Evolutionary conservation across 1,284 basidiomycete species (phyloP).

Genomic region (Sporisorium scitamineum): DNA sequence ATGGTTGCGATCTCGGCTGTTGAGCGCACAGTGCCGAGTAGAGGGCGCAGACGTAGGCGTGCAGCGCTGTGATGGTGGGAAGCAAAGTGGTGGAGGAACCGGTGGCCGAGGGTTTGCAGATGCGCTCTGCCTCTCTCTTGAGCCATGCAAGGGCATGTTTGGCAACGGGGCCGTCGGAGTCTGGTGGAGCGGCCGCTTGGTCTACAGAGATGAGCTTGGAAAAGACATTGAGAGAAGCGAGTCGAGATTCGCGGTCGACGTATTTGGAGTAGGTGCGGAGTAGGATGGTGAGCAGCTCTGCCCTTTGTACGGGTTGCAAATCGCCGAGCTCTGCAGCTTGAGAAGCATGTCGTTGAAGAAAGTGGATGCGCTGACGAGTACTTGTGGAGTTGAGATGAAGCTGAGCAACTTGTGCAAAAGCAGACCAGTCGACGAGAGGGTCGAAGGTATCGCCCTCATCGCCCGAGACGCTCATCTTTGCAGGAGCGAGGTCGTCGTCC

Average conservation of each 20-base stretch:
- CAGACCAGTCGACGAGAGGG: slow-evolving; percentile 51
- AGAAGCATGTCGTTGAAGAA: slow-evolving; percentile 42
- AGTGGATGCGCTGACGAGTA: slow-evolving; percentile 46
- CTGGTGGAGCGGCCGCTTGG: slow-evolving; percentile 70
- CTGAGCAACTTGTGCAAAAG: slow-evolving; percentile 46
- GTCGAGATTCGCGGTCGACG: slow-evolving; percentile 78
- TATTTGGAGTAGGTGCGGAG: slow-evolving; percentile 82
- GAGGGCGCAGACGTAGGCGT: slow-evolving; percentile 79
- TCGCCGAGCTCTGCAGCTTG: slow-evolving; percentile 44
- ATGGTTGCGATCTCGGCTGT: slow-evolving; percentile 5
- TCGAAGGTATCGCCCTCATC: slow-evolving; percentile 30
- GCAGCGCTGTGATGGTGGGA: slow-evolving; percentile 77
- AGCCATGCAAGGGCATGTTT: slow-evolving; percentile 81
- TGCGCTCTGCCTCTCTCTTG: slow-evolving; percentile 74
- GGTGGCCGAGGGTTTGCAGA: slow-evolving; percentile 44
- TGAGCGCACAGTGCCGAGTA: slow-evolving; percentile 72
- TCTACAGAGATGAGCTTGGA: slow-evolving; percentile 76
- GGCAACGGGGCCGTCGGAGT: slow-evolving; percentile 72
- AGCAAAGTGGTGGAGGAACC: slow-evolving; percentile 49
- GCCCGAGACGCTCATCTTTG: slow-evolving; percentile 42
- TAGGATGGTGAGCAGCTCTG: slow-evolving; percentile 80
- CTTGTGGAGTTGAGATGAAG: slow-evolving; percentile 32
- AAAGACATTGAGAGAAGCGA: slow-evolving; percentile 78
- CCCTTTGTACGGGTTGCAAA: slow-evolving; percentile 75
- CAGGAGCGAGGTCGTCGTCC: slow-evolving; percentile 62